phyloP scores from a whole-genome alignment of 169 alveolate genomes.

The Babesia divergens region DNA sequence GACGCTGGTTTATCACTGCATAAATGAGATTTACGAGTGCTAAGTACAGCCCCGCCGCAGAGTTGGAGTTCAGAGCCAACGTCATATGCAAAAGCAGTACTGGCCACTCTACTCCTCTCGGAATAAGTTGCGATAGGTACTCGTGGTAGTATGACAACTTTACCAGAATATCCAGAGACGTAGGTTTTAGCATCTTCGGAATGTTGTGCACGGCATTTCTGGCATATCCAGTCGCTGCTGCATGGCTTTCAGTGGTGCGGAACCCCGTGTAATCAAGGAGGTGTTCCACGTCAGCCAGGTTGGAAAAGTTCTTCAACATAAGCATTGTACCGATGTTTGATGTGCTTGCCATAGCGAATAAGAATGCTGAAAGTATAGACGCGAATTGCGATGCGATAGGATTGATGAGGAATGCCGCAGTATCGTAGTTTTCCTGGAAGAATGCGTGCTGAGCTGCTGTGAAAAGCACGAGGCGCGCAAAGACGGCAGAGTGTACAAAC shows the following conservation, averaged over 20 bases:
- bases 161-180: background rate
- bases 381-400: conserved; percentile 8
- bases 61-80: conserved; percentile 56
- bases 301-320: conserved; percentile 10
- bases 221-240: conserved; percentile 17
- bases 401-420: conserved; percentile 49
- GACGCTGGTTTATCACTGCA: conserved; percentile 12
- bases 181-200: conserved; percentile 19
- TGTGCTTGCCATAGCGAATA: conserved; percentile 11
- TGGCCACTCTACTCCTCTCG: conserved; percentile 49
- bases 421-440: conserved; percentile 46
- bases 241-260: conserved; percentile 32
- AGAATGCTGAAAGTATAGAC: background rate
- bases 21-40: conserved; percentile 11
- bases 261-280: conserved; percentile 32
- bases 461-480: conserved; percentile 24
- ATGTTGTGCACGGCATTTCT: conserved; percentile 21
- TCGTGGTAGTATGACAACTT: conserved; percentile 23
- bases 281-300: conserved; percentile 44
- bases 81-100: conserved; percentile 30
- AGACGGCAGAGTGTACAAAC: conserved; percentile 10
- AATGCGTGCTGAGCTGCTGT: conserved; percentile 36
- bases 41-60: conserved; percentile 59
- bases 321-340: conserved; percentile 9
- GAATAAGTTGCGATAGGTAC: background rate